Conservation (phyloP, 2,329 filamentous ascomycete genomes). For the Biscogniauxia sp. region DNA sequence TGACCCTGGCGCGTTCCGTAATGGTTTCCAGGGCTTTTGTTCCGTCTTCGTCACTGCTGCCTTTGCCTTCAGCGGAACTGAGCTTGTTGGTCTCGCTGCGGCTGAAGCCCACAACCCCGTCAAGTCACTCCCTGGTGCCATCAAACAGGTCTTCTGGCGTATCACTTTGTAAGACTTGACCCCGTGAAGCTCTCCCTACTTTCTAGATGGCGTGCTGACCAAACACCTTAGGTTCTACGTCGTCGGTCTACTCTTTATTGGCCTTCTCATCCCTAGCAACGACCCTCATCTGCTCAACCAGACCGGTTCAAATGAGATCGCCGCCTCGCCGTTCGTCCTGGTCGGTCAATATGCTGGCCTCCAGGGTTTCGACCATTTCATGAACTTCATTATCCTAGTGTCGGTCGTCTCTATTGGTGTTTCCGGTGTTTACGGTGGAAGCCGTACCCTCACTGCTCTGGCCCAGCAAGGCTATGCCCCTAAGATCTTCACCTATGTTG, state of each 20-base stretch:
- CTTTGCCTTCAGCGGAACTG: constrained; percentile 71
- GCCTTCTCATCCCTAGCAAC: constrained; percentile 46
- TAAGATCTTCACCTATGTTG: constrained; percentile 54
- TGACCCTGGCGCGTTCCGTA: constrained; percentile 58
- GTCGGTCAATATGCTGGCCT: constrained; percentile 54
- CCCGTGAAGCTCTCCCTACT: too few species aligned
- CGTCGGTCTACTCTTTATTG: constrained; percentile 51
- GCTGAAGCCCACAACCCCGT: constrained; percentile 69
- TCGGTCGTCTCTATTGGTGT: constrained; percentile 59
- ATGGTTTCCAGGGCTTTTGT: constrained; percentile 74
- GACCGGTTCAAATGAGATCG: constrained; percentile 44
- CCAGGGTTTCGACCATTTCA: constrained; percentile 51
- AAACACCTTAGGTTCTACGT: constrained; percentile 44
- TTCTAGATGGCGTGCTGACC: constrained; percentile 5
- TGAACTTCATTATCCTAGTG: constrained; percentile 59
- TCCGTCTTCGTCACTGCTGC: constrained; percentile 70
- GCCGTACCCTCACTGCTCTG: constrained; percentile 57
- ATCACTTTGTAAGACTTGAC: constrained; percentile 42
- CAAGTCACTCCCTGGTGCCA: constrained; percentile 73
- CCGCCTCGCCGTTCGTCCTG: constrained; percentile 57
- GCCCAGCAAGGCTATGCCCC: constrained; percentile 60
- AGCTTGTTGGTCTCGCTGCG: constrained; percentile 71
- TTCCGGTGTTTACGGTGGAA: constrained; percentile 58
- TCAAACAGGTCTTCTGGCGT: constrained; percentile 73
- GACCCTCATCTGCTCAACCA: constrained; percentile 46